Evolutionary conservation across 2,329 filamentous ascomycete genomes (phyloP).

Genomic region (Aureobasidium pullulans): DNA sequence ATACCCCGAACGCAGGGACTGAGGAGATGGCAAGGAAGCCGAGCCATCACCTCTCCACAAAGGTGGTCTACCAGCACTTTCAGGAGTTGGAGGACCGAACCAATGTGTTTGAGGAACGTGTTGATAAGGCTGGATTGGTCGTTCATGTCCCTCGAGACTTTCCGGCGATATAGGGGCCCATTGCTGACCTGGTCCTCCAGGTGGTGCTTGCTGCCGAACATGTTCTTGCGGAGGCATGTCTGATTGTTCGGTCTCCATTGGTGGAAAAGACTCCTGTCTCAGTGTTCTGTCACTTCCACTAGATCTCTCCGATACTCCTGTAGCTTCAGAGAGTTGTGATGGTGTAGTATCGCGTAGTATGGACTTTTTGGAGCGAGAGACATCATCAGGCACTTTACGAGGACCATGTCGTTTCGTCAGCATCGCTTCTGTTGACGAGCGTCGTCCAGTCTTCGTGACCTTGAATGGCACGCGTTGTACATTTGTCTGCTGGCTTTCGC

Average conservation of each 20-base stretch:
- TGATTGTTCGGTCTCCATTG: slow-evolving; percentile 19
- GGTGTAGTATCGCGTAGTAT: background rate
- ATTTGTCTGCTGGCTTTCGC: background rate
- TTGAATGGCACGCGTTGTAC: background rate
- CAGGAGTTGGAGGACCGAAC: background rate
- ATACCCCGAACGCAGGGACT: slow-evolving; percentile 20
- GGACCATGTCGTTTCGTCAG: background rate
- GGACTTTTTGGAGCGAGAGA: background rate
- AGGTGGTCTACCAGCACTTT: background rate
- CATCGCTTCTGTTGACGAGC: background rate
- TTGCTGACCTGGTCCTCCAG: slow-evolving; percentile 21
- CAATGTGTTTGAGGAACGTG: slow-evolving; percentile 14
- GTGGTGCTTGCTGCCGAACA: slow-evolving; percentile 16
- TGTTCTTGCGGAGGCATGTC: slow-evolving; percentile 19
- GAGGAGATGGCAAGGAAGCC: slow-evolving; percentile 21
- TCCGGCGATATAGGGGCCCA: slow-evolving; percentile 14
- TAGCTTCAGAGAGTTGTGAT: slow-evolving; percentile 16
- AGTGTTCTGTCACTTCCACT: slow-evolving; percentile 41
- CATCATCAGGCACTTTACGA: slow-evolving; percentile 8
- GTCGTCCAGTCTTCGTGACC: background rate
- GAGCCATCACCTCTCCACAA: slow-evolving; percentile 8
- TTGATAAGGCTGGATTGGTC: slow-evolving; percentile 20
- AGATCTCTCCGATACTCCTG: slow-evolving; percentile 33
- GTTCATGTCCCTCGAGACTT: slow-evolving; percentile 14
- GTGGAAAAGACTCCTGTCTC: slow-evolving; percentile 34